These are phyloP conservation scores for Elongisporangium undulatum DNA, from an alignment of 352 stramenopile genomes.

Conservation along the genomic window DNA sequence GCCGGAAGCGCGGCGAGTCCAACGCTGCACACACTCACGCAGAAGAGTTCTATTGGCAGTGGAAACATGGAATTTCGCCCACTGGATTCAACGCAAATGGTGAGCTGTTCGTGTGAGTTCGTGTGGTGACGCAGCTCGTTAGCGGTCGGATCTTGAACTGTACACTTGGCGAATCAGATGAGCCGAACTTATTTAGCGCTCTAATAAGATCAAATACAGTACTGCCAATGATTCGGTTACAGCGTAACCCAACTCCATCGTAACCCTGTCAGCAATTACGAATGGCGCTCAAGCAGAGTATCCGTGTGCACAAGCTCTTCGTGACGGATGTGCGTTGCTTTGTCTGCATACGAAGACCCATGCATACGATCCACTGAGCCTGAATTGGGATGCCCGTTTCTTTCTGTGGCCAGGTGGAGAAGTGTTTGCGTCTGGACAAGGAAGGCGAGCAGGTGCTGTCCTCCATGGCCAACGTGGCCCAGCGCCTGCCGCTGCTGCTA, in stretches of 20 bases:
- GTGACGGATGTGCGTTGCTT: slow-evolving; percentile 31
- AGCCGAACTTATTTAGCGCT: background rate
- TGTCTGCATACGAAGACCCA: background rate
- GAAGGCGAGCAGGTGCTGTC: slow-evolving; percentile 63
- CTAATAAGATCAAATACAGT: background rate
- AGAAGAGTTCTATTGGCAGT: background rate
- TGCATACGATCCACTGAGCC: background rate
- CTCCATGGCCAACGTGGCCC: slow-evolving; percentile 62
- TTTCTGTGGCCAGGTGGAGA: slow-evolving; percentile 26
- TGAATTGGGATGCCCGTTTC: background rate
- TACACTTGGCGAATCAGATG: background rate
- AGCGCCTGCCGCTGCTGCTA: slow-evolving; percentile 47
- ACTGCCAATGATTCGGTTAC: background rate
- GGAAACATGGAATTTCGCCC: no score
- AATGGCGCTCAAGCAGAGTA: slow-evolving; percentile 57
- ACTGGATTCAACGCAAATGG: background rate
- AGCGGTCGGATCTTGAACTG: background rate
- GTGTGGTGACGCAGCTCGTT: background rate
- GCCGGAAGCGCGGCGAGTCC: background rate
- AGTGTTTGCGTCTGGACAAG: slow-evolving; percentile 42
- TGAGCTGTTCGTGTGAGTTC: no score
- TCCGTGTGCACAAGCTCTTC: slow-evolving; percentile 68
- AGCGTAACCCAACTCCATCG: background rate
- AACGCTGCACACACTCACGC: background rate
- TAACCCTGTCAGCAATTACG: background rate